Evolutionary conservation across 495 filamentous ascomycete species (phyloP).

Genomic region (Apodospora peruviana): DNA sequence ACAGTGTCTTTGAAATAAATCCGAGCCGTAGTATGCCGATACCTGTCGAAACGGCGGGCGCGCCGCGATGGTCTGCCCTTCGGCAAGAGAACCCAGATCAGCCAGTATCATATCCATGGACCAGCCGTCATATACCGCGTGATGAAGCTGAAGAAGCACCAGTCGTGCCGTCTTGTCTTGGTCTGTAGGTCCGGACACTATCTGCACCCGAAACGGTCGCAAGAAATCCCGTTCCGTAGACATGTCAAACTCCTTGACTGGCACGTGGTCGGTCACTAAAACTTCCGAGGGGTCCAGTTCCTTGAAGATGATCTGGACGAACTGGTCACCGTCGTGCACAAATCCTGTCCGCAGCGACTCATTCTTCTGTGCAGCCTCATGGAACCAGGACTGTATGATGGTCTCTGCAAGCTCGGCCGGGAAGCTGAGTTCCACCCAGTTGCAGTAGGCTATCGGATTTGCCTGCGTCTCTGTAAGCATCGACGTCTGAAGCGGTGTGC

Average conservation of each 20-base stretch:
- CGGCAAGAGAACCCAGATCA: constrained; percentile 50
- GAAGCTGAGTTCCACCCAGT: constrained; percentile 61
- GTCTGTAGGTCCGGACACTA: constrained; percentile 22
- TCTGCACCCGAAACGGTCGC: constrained; percentile 51
- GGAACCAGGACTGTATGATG: constrained; percentile 41
- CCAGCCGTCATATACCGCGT: constrained; percentile 82
- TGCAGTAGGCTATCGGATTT: constrained; percentile 58
- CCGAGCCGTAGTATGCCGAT: constrained; percentile 32
- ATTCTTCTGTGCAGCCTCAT: constrained; percentile 46
- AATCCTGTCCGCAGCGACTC: constrained; percentile 70
- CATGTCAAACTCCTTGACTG: constrained; percentile 21
- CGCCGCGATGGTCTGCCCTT: constrained; percentile 6
- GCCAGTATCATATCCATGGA: constrained; percentile 65
- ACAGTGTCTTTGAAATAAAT: constrained; percentile 7
- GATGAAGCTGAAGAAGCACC: constrained; percentile 57
- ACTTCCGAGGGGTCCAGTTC: constrained; percentile 37
- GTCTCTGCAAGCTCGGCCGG: constrained; percentile 18
- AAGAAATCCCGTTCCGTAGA: constrained; percentile 38
- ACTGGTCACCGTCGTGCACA: constrained; percentile 42
- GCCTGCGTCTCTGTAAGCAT: constrained; percentile 67
- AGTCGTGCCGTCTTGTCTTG: constrained; percentile 5
- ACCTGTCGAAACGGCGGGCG: constrained; percentile 51
- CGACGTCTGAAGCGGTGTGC: constrained; percentile 66
- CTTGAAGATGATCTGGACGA: constrained; percentile 60
- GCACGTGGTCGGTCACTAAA: constrained; percentile 2